Conservation (phyloP, 2,329 filamentous ascomycete species). For the Microsporum ferrugineum region DNA sequence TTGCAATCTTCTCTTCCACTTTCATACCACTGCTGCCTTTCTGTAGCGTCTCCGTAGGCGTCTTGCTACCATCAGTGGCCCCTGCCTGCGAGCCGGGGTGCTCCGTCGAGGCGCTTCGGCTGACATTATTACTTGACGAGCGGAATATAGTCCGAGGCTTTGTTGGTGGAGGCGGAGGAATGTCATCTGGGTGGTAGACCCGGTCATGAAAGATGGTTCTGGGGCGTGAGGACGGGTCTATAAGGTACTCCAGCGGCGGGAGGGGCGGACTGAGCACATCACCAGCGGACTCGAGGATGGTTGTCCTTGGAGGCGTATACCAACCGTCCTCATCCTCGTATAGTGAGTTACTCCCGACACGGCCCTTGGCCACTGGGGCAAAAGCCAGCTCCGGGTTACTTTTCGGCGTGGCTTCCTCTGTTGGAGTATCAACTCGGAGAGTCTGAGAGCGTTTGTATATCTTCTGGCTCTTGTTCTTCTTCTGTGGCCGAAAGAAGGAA, state of each 20-base stretch:
- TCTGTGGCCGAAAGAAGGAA: slow-evolving; percentile 58
- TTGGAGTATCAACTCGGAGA: slow-evolving; percentile 30
- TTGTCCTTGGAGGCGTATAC: slow-evolving; percentile 72
- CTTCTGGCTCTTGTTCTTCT: slow-evolving; percentile 39
- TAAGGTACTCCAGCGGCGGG: slow-evolving; percentile 67
- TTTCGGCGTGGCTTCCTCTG: neutral
- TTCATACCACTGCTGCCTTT: slow-evolving; percentile 48
- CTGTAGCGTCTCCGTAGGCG: slow-evolving; percentile 4
- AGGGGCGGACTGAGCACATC: slow-evolving; percentile 85
- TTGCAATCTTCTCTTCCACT: slow-evolving; percentile 94
- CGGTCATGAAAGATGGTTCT: slow-evolving; percentile 95
- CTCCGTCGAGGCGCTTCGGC: slow-evolving; percentile 7
- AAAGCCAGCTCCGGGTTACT: neutral
- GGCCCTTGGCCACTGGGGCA: slow-evolving; percentile 16
- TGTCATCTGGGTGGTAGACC: slow-evolving; percentile 86
- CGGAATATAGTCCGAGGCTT: slow-evolving; percentile 33
- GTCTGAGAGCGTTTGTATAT: slow-evolving; percentile 74
- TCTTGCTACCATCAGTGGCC: slow-evolving; percentile 1
- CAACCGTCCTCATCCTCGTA: slow-evolving; percentile 38
- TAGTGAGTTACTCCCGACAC: slow-evolving; percentile 41
- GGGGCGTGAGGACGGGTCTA: slow-evolving; percentile 68
- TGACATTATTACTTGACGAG: slow-evolving; percentile 11
- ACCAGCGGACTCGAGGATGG: slow-evolving; percentile 87
- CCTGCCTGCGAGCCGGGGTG: neutral
- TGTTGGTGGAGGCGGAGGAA: slow-evolving; percentile 60